Evolutionary conservation across 176 grass and related monocot genomes (phyloP).

Genomic region (Carex littledalei): DNA sequence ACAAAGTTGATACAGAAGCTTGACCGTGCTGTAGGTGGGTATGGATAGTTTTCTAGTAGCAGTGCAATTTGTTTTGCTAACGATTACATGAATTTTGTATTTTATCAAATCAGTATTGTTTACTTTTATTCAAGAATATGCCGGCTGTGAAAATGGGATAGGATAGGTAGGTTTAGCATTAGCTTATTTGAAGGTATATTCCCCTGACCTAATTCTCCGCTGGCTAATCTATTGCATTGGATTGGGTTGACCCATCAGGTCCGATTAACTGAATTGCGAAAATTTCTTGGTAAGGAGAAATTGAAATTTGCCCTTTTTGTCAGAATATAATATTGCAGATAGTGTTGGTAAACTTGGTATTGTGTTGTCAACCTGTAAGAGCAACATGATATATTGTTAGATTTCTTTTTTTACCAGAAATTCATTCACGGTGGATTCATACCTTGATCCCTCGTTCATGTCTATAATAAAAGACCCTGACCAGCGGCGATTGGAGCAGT

Average conservation of each 20-base stretch:
- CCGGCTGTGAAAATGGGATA: background rate
- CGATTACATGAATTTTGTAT: background rate
- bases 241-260: background rate
- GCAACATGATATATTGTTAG: background rate
- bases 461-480: slow-evolving; percentile 97
- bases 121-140: background rate
- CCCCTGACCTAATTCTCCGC: background rate
- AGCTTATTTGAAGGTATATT: background rate
- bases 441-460: slow-evolving; percentile 89
- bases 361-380: background rate
- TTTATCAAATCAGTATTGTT: background rate
- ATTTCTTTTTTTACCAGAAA: slow-evolving; percentile 35
- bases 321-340: background rate
- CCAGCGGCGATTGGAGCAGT: slow-evolving; percentile 63
- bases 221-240: no score
- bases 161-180: background rate
- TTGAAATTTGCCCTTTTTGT: background rate
- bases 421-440: slow-evolving; percentile 83
- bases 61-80: no score
- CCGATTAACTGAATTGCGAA: background rate
- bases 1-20: background rate
- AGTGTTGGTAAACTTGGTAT: background rate
- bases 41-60: background rate
- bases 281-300: background rate
- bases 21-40: background rate